Evolutionary conservation across 257 asterid genomes (phyloP).

Genomic region (Galeopsis tetrahit): DNA sequence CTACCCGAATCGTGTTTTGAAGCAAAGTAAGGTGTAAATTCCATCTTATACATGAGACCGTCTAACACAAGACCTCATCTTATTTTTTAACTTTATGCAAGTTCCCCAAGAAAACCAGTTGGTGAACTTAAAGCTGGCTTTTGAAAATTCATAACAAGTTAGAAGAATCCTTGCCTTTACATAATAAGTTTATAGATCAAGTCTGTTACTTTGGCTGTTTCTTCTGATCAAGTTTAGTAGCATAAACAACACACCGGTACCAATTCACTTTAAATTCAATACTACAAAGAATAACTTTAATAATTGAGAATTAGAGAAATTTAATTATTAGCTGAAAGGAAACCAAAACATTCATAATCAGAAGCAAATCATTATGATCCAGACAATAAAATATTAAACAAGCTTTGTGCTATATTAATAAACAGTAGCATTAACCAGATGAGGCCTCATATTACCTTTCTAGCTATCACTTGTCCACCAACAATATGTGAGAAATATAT

Average conservation of each 20-base stretch:
- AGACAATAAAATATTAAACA: background rate
- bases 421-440: constrained; percentile 9
- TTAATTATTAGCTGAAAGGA: background rate
- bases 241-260: background rate
- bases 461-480: constrained; percentile 87
- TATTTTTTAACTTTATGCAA: background rate
- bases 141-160: background rate
- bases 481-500: constrained; percentile 89
- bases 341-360: background rate
- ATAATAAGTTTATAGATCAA: background rate
- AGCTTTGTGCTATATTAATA: background rate
- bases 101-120: constrained; percentile 3
- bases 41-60: no score
- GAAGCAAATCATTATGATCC: constrained; percentile 11
- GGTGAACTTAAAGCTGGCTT: background rate
- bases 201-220: background rate
- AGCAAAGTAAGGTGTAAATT: no score
- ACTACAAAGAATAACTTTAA: background rate
- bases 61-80: background rate
- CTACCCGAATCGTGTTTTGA: no score
- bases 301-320: background rate
- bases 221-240: background rate
- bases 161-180: background rate
- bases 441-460: constrained; percentile 58
- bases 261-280: background rate